Base-by-base conservation (phyloP, 805 yeast species). In the Nadsonia fulvescens region DNA sequence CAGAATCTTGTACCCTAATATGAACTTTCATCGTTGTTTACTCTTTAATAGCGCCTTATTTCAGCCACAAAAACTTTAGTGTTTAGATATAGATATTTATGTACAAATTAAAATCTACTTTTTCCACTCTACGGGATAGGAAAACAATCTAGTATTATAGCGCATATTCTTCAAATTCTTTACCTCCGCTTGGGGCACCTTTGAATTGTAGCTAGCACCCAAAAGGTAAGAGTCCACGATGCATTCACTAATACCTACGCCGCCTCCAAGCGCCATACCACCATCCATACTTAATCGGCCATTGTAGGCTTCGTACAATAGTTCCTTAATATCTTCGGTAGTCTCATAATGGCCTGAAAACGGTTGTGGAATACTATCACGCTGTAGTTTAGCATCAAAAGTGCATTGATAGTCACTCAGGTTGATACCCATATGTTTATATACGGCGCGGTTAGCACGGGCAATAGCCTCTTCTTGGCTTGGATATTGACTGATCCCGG, bases 161-260 rank as follows among this genome's bases (percentile, higher is more conserved):
- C 32, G 45, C 30, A 36, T 40, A 8, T 48, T 47, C 30, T 37
- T 41, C 15, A 43, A 39, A 31, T 42, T 37, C 35, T 37, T 34
- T 12, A 51, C 36, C n/a, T n/a, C n/a, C n/a, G n/a, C n/a, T n/a
- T n/a, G n/a, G n/a, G n/a, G n/a, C n/a, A n/a, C n/a, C 32, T 46
- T 45, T 12, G 30, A 36, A 22, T 35, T 25, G 37, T 50, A 44
- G 19, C 49, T 33, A n/a, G 46, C 36, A 4, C 83, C 89, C 30
- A 58, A 65, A 25, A 58, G 61, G 28, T 75, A 58, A 3, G 74
- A 64, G 40, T 70, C 68, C 16, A 65, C 47, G 1, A 79, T 72
- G 35, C 83, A 74, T 49, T 83, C 94, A 2, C 93, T 93, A 2
- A 83, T 83, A 1, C 94, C 94, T 6, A 79, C 70, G 1, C 92